Evolutionary conservation across 176 grass and related monocot species (phyloP), one percentile per base, ranked within the genome.

Genomic region (Secale cereale): DNA sequence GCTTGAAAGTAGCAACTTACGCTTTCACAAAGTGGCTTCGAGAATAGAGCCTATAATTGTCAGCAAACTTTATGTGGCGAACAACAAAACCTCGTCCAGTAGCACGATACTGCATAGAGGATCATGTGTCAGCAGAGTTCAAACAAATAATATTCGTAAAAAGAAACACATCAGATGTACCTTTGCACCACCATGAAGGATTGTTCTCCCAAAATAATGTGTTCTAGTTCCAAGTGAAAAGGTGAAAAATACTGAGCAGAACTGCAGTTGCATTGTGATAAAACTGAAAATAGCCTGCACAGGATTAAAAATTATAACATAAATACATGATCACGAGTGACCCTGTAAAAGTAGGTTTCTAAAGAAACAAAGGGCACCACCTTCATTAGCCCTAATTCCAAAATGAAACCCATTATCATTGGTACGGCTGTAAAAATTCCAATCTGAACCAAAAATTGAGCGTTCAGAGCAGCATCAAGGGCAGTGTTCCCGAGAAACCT

Each of bases 31-130:
- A 98, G 83, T 98, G 95, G 77, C 95, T 98, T 82, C 95, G 87
- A 74, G 95, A 95, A 87, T 93, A 98, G 22, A 98, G 87, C 19
- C 95, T 89, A 79, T 98, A 98, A 88, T 98, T 98, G 70, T 98
- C 95, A 75, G 95, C 95, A 17, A 98, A 98, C 52, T 93, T 93
- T 64, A 98, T 98, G 37, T 98, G 95, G 3, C 85, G 91, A 52
- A 98, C 95, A 91, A 98, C 95, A 93, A 98, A 98, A 9, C 95
- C 95, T 90, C 95, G 88, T 74, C 95, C 95, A 46, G 95, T 98
- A 83, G 93, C 93, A 72, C 41, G 90, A 90, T 98, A 98, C 95
- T 98, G 95, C 63, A 70, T 68, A 86, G 19, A 67, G 17, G n/a
- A 76, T 74, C 66, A 87, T 59, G 23, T 5, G 50, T 86, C 59